Evolutionary conservation across 306 rosid species (phyloP).

Genomic region (Medicago truncatula): MtrunA17r5.0-ANR NC_053047.1:10124001-10124500

Average conservation of each 20-base stretch:
- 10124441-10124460: neutral
- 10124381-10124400: neutral
- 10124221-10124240: neutral
- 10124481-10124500: too few relatives aligned
- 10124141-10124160: neutral
- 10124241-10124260: neutral
- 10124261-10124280: neutral
- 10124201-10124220: neutral
- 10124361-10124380: too few relatives aligned
- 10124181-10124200: neutral
- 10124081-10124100: conserved; percentile 71
- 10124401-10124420: neutral
- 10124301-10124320: neutral
- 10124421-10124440: neutral
- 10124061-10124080: conserved; percentile 95
- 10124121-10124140: neutral
- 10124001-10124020: conserved; percentile 85
- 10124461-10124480: neutral
- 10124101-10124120: conserved; percentile 30
- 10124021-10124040: conserved; percentile 83
- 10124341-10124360: neutral
- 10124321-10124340: neutral
- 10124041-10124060: conserved; percentile 79
- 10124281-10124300: neutral
- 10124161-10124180: neutral